phyloP scores from a whole-genome alignment of 2,329 filamentous ascomycete species.

The Fusarium nanum region DNA sequence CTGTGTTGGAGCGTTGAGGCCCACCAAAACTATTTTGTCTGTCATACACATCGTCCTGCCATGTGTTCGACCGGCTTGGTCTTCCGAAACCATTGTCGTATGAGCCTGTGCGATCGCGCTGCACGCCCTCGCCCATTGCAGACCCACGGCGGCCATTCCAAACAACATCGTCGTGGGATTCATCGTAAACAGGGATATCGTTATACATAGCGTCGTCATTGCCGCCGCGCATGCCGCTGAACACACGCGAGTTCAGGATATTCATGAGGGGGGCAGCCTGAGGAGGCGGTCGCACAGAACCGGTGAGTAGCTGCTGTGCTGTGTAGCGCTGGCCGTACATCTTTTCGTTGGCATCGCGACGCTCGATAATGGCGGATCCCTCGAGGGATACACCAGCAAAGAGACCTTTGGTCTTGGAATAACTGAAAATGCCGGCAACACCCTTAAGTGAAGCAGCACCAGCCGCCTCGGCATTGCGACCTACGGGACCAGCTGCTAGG shows the following conservation, averaged over 20 bases:
- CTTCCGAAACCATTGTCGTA: conserved; percentile 64
- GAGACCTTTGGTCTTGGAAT: conserved; percentile 96
- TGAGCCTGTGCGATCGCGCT: conserved; percentile 50
- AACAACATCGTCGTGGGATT: conserved; percentile 81
- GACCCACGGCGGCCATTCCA: conserved; percentile 82
- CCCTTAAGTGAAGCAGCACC: conserved; percentile 91
- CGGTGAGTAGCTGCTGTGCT: conserved; percentile 83
- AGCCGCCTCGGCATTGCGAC: conserved; percentile 94
- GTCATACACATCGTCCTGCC: conserved; percentile 82
- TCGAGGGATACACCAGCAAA: conserved; percentile 97
- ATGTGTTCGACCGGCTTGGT: conserved; percentile 74
- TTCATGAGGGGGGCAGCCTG: conserved; percentile 86
- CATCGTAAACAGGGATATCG: conserved; percentile 89
- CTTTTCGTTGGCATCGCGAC: conserved; percentile 96
- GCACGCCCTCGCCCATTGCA: conserved; percentile 74
- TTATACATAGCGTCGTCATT: conserved; percentile 84
- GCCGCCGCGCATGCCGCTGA: conserved; percentile 71
- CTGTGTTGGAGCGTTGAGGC: conserved; percentile 64
- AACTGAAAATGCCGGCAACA: conserved; percentile 93
- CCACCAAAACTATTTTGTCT: conserved; percentile 57
- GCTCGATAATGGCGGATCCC: conserved; percentile 91
- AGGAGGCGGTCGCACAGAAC: conserved; percentile 80
- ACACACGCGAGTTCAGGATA: conserved; percentile 86
- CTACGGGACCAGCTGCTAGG: conserved; percentile 92
- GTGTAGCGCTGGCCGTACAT: conserved; percentile 87